phyloP scores from a whole-genome alignment of 2,329 filamentous ascomycete genomes.

The Fusarium agapanthi region DNA sequence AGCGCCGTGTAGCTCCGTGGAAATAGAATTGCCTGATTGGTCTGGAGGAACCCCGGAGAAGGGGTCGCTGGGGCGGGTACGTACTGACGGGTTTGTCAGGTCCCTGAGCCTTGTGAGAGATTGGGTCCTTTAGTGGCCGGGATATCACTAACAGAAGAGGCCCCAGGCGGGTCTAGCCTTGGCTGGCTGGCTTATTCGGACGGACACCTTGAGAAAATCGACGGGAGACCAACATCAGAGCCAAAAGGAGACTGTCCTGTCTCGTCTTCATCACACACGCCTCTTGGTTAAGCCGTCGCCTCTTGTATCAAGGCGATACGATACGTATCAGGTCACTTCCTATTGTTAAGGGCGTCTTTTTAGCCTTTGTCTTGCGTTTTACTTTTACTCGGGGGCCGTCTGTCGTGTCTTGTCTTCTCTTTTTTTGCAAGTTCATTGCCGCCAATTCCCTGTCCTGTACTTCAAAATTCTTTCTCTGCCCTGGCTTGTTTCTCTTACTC shows the following conservation, averaged over 20 bases:
- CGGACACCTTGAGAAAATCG: slow-evolving; percentile 50
- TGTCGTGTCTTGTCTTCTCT: slow-evolving; percentile 1
- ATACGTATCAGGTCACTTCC: not conserved
- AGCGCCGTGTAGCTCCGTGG: slow-evolving; percentile 22
- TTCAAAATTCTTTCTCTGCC: slow-evolving; percentile 46
- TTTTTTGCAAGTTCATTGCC: slow-evolving; percentile 34
- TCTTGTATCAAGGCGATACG: not conserved
- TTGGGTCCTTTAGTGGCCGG: slow-evolving; percentile 27
- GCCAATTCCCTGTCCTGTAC: slow-evolving; percentile 41
- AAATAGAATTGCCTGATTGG: slow-evolving; percentile 36
- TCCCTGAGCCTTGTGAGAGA: slow-evolving; percentile 26
- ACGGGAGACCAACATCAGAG: slow-evolving; percentile 46
- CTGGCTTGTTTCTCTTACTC: slow-evolving; percentile 42
- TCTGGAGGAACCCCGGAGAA: slow-evolving; percentile 46
- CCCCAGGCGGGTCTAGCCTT: slow-evolving; percentile 31
- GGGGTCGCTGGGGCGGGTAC: slow-evolving; percentile 36
- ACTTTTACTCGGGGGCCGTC: not conserved
- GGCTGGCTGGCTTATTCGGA: slow-evolving; percentile 48
- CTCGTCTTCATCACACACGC: slow-evolving; percentile 38
- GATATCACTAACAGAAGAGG: slow-evolving; percentile 32
- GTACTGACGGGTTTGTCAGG: slow-evolving; percentile 24
- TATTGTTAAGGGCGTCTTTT: slow-evolving; percentile 4
- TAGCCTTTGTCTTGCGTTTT: slow-evolving; percentile 23
- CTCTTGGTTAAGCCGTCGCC: slow-evolving; percentile 9
- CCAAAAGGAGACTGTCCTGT: slow-evolving; percentile 44